Base-by-base conservation (phyloP, 805 yeast genomes). In the Candida insectalens region DNA sequence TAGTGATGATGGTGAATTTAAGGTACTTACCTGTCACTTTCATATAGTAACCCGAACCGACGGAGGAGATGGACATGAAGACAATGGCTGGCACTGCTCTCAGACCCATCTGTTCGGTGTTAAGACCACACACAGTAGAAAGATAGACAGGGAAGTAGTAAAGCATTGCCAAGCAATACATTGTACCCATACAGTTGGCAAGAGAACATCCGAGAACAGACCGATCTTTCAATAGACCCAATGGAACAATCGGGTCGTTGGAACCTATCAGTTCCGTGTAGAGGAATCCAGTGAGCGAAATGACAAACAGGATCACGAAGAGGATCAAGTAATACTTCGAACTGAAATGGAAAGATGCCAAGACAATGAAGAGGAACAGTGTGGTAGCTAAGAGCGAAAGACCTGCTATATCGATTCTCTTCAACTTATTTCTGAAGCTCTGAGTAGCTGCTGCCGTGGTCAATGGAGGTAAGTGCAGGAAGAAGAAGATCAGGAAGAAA, bases 11-110 rank as follows among this genome's bases (percentile, higher is more conserved):
- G 4, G 68, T 53, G 36, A 76, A 65, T 20, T 45, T 57, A 45
- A 64, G 67, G 51, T 80, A 80, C 30, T 61, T 67, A 3, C 84
- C 85, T 1, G 83, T 75, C 33, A 52, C 51, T 44, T 65, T 74
- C 81, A 78, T 77, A 53, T 75, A 77, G 32, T 59, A 50, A 1
- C 85, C 85, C 7, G 83, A 69, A 7, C 74, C 73, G 15, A 78
- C 59, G 1, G 83, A 74, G 2, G 84, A 78, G 27, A 63, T 28
- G 1, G 83, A 71, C 9, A 70, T 66, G 8, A 72, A 66, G 35
- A 79, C 54, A 46, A 78, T 76, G 42, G 72, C 75, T 7, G 84
- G 82, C 19, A 77, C 53, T 36, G 74, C 51, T 44, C 83, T 60
- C 30, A 64, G 49, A 6, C 87, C 89, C 37, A 74, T 70, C 36